A percentile compares a stretch with the other conserved stretches of the same genome.
These are phyloP conservation scores for Geranium incanum DNA, from an alignment of 441 rosid species.

Conservation along the genomic window DNA sequence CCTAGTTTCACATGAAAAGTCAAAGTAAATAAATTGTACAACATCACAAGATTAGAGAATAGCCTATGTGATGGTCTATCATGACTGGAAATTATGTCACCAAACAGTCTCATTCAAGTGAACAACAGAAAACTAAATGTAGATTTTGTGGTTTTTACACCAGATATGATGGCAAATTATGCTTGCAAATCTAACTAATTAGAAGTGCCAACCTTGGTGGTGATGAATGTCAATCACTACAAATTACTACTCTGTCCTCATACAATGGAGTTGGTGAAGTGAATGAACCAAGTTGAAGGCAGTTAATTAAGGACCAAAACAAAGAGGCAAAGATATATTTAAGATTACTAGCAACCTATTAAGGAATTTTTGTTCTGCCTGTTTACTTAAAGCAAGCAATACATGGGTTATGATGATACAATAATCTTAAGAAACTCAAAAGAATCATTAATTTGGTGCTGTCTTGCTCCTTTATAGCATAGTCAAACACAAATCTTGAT, in stretches of 20 bases:
- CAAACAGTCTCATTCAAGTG: not conserved
- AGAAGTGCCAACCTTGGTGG: not conserved
- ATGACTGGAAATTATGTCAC: not conserved
- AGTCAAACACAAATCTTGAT: no score
- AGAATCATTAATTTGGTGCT: no score
- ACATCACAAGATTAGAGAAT: not conserved
- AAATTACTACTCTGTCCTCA: not conserved
- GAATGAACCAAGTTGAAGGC: not conserved
- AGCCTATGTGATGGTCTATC: not conserved
- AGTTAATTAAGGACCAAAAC: not conserved
- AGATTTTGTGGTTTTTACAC: not conserved
- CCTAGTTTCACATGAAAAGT: not conserved
- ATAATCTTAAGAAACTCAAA: no score
- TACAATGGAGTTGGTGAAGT: not conserved
- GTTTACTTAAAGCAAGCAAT: no score
- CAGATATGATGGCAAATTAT: not conserved
- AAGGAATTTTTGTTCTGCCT: no score
- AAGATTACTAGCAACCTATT: not conserved
- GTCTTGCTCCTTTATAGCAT: no score
- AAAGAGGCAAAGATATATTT: not conserved
- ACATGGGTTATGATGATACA: no score
- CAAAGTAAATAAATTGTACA: not conserved
- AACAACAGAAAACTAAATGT: not conserved
- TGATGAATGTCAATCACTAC: not conserved
- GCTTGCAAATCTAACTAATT: not conserved